Conservation (phyloP, 176 grass and related monocot species). For the Secale cereale region DNA sequence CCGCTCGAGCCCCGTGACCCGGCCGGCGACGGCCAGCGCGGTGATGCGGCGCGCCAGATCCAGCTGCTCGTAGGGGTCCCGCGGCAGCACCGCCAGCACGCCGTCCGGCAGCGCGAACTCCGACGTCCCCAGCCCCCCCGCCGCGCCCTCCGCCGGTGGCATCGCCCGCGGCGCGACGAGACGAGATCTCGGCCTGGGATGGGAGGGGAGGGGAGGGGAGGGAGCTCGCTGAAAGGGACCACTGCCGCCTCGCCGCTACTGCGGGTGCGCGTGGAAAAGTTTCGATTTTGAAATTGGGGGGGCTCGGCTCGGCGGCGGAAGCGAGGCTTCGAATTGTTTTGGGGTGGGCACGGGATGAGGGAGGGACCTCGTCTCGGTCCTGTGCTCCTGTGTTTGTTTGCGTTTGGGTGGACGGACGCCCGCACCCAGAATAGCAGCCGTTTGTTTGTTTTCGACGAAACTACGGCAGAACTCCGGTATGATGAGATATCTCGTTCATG, state of each 20-base stretch:
- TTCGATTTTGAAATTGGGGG: conserved; percentile 38
- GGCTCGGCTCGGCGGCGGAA: conserved; percentile 26
- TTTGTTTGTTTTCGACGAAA: too few relatives aligned
- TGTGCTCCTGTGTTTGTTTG: neutral
- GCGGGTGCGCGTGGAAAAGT: conserved; percentile 8
- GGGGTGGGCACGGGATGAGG: neutral
- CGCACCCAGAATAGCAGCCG: neutral
- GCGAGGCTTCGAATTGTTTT: conserved; percentile 44
- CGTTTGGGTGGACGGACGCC: neutral
- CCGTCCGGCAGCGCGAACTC: conserved; percentile 66
- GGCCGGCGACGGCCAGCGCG: conserved; percentile 73
- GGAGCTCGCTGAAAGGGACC: conserved; percentile 19
- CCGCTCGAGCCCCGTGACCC: conserved; percentile 67
- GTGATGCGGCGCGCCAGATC: conserved; percentile 92
- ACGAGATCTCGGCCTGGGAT: neutral
- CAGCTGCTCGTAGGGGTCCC: conserved; percentile 81
- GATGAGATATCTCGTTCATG: too few relatives aligned
- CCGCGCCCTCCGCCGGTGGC: conserved; percentile 24
- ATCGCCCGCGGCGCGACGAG: neutral
- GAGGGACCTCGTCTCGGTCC: conserved; percentile 2
- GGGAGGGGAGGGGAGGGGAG: too few relatives aligned
- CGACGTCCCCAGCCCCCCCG: neutral
- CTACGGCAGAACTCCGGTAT: too few relatives aligned
- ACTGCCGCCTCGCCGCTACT: conserved; percentile 22
- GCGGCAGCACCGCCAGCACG: conserved; percentile 73